Percentiles rank a stretch among this genome's conserved stretches.
phyloP scores from a whole-genome alignment of 2,329 filamentous ascomycete species.

The Chaetomium globosum region DNA sequence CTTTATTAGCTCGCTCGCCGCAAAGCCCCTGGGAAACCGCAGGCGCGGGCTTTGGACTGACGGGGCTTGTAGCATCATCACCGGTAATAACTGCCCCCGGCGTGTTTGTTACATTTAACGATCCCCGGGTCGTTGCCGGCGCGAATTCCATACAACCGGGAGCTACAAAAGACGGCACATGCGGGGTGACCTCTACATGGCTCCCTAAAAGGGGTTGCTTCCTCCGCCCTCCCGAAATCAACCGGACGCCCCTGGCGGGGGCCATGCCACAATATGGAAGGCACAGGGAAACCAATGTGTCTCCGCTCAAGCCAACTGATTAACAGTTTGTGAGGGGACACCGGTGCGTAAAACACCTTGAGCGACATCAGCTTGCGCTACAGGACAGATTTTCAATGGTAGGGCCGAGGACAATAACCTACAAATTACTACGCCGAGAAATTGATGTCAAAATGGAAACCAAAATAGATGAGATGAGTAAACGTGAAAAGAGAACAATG shows the following conservation, averaged over 20 bases:
- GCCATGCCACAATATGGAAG: not conserved
- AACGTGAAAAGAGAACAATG: too few species aligned
- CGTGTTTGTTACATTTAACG: not conserved
- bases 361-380: too few species aligned
- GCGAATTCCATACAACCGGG: conserved; percentile 22
- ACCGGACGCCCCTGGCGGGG: conserved; percentile 4
- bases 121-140: conserved; percentile 8
- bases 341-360: not conserved
- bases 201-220: conserved; percentile 28
- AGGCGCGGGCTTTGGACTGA: not conserved
- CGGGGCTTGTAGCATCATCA: not conserved
- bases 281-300: not conserved
- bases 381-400: too few species aligned
- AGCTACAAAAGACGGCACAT: not conserved
- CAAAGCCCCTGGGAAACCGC: not conserved
- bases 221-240: conserved; percentile 30
- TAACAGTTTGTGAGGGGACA: too few species aligned
- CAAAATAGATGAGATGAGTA: too few species aligned
- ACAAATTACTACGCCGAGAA: too few species aligned
- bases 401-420: too few species aligned
- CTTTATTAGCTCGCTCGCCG: conserved; percentile 23
- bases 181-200: conserved; percentile 6
- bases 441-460: too few species aligned
- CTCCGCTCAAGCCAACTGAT: not conserved
- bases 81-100: conserved; percentile 6